A percentile compares a stretch with the other conserved stretches of the same genome.
Conservation (phyloP, 768 basidiomycete genomes). For the Rhodosporidiobolus odoratus region DNA sequence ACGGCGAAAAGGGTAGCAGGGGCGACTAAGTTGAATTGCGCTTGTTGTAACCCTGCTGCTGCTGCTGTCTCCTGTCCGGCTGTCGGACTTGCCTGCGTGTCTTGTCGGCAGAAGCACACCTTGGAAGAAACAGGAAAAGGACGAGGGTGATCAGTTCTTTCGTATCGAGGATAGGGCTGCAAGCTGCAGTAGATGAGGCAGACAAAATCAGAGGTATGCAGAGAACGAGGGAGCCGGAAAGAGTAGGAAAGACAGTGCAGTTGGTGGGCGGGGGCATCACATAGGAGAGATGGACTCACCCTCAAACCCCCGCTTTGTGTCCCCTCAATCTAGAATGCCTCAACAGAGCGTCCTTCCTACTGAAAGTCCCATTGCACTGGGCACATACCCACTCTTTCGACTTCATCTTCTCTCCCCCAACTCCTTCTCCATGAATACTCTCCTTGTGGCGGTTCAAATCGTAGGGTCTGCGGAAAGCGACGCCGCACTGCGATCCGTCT, state of each 20-base stretch:
- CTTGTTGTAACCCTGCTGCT: no score
- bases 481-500: constrained; percentile 23
- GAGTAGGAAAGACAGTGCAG: no score
- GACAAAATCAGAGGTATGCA: no score
- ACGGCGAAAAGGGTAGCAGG: not conserved
- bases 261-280: no score
- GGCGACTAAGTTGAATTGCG: not conserved
- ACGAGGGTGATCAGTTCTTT: no score
- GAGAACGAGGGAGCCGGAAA: no score
- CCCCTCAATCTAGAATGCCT: constrained; percentile 26
- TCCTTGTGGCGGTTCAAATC: constrained; percentile 42
- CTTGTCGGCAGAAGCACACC: not conserved
- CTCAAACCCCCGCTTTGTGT: constrained; percentile 14
- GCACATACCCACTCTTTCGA: constrained; percentile 34
- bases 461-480: constrained; percentile 42
- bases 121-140: no score
- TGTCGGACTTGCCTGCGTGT: no score
- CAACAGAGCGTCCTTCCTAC: constrained; percentile 34
- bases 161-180: no score
- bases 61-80: no score
- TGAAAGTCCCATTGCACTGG: constrained; percentile 30
- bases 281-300: not conserved
- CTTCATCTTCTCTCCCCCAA: constrained; percentile 29
- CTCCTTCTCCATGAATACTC: constrained; percentile 40
- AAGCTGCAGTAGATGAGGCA: no score